A percentile compares a stretch with the other conserved stretches of the same genome.
These are phyloP conservation scores for Pythium volutum DNA, from an alignment of 352 stramenopile genomes.

Conservation along the genomic window DNA sequence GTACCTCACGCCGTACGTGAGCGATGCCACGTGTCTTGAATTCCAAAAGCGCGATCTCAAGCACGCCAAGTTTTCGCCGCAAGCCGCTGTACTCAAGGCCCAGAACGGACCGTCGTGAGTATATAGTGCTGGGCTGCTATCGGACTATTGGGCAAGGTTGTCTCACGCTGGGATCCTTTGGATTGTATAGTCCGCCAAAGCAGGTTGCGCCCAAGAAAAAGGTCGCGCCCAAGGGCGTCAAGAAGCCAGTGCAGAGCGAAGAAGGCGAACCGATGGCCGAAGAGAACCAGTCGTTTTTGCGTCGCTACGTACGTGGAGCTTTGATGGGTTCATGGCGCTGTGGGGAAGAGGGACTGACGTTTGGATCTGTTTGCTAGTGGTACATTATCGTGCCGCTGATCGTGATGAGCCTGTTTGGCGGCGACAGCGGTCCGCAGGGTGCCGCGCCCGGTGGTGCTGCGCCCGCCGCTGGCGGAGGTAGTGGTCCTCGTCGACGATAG, in stretches of 20 bases:
- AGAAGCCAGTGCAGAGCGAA: slow-evolving; percentile 59
- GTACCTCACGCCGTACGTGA: slow-evolving; percentile 68
- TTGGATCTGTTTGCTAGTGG: slow-evolving; percentile 42
- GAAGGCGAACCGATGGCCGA: slow-evolving; percentile 59
- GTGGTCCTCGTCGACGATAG: slow-evolving; percentile 40
- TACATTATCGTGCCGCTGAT: slow-evolving; percentile 83
- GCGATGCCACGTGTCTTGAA: slow-evolving; percentile 35
- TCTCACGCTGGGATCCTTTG: too few relatives aligned
- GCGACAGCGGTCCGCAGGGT: slow-evolving; percentile 23
- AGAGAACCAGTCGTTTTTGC: slow-evolving; percentile 76
- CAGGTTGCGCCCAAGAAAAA: slow-evolving; percentile 59
- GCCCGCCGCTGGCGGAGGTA: slow-evolving; percentile 34
- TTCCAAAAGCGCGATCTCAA: slow-evolving; percentile 59
- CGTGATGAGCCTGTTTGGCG: slow-evolving; percentile 69
- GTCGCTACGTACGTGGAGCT: slow-evolving; percentile 70
- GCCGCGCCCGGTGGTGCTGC: slow-evolving; percentile 29
- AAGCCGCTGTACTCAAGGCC: slow-evolving; percentile 53
- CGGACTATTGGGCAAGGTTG: too few relatives aligned
- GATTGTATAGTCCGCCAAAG: slow-evolving; percentile 48
- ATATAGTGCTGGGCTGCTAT: too few relatives aligned
- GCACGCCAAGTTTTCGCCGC: slow-evolving; percentile 53
- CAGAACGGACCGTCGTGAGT: slow-evolving; percentile 66
- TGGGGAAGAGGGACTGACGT: not conserved
- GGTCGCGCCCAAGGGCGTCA: slow-evolving; percentile 62
- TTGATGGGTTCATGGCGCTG: not conserved